Evolutionary conservation across 805 yeast species (phyloP), one percentile per base, ranked within the genome.

Genomic region (Yueomyces sinensis): DNA sequence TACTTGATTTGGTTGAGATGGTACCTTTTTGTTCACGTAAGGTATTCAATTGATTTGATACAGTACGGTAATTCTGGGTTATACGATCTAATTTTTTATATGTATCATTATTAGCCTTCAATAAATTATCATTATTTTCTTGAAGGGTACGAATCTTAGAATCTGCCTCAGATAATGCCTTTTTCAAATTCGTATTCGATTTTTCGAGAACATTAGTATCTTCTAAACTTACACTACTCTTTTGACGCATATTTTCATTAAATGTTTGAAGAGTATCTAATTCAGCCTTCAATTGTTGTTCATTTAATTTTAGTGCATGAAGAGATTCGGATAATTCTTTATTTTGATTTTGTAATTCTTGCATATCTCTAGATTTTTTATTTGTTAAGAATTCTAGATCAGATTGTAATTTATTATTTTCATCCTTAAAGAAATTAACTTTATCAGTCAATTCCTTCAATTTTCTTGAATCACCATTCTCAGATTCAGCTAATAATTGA

Each of bases 21-120:
- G 39, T 43, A 11, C 19, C 28, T 32, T 38, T 50, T 17, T 32
- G 37, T 17, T 63, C 66, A 38, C 67, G 69, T 36, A 68, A 47
- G 22, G 64, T 57, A 29, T 66, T 66, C 38, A 70, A 64, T 47
- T 78, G 83, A 39, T 65, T 72, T 1, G 82, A 65, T n/a, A 78
- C 47, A 13, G 68, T 45, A 52, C 75, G 79, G 56, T 77, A 80
- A 46, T 75, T 80, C 32, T 76, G 79, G n/a, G 76, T 69, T 32
- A 81, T 47, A 42, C 84, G 65, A 30, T 79, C 82, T 33, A 76
- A 59, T 49, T 81, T 82, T 45, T 73, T 63, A 20, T 66, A 70
- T n/a, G 75, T 56, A 36, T 82, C 91, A 27, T 76, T 82, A 43
- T 77, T 78, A 22, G 75, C 50, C 36, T 62, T 66, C 55, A 74